A percentile compares a stretch with the other conserved stretches of the same genome.
phyloP scores from a whole-genome alignment of 2,329 filamentous ascomycete genomes.

The Exophiala mesophila region DNA sequence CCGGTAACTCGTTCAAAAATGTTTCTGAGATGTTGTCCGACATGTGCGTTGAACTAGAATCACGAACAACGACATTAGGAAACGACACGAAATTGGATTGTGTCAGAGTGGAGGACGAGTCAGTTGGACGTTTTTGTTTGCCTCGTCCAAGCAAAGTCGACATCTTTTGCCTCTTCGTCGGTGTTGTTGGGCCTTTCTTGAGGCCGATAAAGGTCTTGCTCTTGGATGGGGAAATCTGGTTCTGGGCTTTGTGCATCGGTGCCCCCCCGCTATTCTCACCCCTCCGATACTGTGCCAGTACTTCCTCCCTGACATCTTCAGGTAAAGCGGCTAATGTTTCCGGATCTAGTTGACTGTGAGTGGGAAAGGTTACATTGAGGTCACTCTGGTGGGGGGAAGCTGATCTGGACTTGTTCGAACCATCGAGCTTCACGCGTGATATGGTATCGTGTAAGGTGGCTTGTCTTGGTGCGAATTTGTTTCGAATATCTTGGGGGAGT shows the following conservation, averaged over 20 bases:
- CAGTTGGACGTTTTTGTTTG: conserved; percentile 48
- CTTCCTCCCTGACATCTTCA: conserved; percentile 76
- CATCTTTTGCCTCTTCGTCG: conserved; percentile 60
- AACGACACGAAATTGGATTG: conserved; percentile 66
- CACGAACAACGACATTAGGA: conserved; percentile 4
- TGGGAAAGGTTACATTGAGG: conserved; percentile 42
- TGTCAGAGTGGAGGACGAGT: conserved; percentile 56
- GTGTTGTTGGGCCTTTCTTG: conserved; percentile 50
- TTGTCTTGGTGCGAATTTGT: conserved; percentile 62
- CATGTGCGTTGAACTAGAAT: conserved; percentile 20
- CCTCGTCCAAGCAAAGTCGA: conserved; percentile 38
- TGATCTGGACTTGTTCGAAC: conserved; percentile 30
- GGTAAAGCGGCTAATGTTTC: conserved; percentile 80
- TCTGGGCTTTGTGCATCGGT: conserved; percentile 42
- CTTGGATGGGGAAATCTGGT: conserved; percentile 45
- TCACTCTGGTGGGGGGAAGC: conserved; percentile 33
- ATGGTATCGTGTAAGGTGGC: conserved; percentile 24
- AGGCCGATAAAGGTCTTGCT: conserved; percentile 33
- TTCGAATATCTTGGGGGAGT: conserved; percentile 76
- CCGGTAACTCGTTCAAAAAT: conserved; percentile 77
- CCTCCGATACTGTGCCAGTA: conserved; percentile 65
- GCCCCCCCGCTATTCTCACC: conserved; percentile 31
- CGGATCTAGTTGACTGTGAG: conserved; percentile 74
- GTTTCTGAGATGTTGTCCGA: conserved; percentile 54
- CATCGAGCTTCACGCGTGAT: conserved; percentile 4